Percentiles rank a stretch among this genome's conserved stretches.
These are phyloP conservation scores for Thelonectria discophora DNA, from an alignment of 2,329 filamentous ascomycete genomes.

Conservation along the genomic window DNA sequence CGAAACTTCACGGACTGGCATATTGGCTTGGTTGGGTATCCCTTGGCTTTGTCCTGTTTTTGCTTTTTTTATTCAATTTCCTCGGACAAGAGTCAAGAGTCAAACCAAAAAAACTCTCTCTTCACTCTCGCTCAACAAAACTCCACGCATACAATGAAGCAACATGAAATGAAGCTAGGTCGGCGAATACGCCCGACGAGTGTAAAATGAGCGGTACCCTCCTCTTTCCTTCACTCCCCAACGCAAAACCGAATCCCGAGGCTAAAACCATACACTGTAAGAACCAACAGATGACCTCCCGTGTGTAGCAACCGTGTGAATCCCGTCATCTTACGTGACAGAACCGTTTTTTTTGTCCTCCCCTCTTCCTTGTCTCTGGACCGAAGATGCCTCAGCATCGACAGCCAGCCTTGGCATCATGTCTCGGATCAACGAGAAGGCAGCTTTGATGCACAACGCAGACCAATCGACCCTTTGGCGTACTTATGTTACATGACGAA, in stretches of 20 bases:
- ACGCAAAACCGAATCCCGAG: not conserved
- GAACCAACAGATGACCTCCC: slow-evolving; percentile 18
- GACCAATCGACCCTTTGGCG: slow-evolving; percentile 9
- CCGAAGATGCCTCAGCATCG: not conserved
- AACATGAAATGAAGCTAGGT: slow-evolving; percentile 7
- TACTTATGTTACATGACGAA: slow-evolving; percentile 65
- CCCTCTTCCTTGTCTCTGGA: not conserved
- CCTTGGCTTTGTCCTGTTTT: slow-evolving; percentile 2
- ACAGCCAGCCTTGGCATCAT: slow-evolving; percentile 1
- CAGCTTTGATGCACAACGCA: slow-evolving; percentile 25
- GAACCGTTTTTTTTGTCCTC: slow-evolving; percentile 6
- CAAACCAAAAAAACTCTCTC: not conserved
- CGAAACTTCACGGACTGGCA: slow-evolving; percentile 10
- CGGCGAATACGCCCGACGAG: slow-evolving; percentile 9
- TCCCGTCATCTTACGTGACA: slow-evolving; percentile 1
- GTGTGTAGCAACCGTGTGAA: slow-evolving; percentile 9
- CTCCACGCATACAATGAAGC: not conserved
- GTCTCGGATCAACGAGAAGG: slow-evolving; percentile 4
- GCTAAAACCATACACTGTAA: slow-evolving; percentile 7
- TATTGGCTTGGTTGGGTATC: slow-evolving; percentile 4
- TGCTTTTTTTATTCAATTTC: slow-evolving; percentile 5
- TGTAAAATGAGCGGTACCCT: slow-evolving; percentile 8
- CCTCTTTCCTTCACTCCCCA: slow-evolving; percentile 1
- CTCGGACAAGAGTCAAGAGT: slow-evolving; percentile 1
- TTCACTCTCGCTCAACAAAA: not conserved